phyloP scores from a whole-genome alignment of 768 basidiomycete genomes.

The Sporobolomyces roseus region DNA sequence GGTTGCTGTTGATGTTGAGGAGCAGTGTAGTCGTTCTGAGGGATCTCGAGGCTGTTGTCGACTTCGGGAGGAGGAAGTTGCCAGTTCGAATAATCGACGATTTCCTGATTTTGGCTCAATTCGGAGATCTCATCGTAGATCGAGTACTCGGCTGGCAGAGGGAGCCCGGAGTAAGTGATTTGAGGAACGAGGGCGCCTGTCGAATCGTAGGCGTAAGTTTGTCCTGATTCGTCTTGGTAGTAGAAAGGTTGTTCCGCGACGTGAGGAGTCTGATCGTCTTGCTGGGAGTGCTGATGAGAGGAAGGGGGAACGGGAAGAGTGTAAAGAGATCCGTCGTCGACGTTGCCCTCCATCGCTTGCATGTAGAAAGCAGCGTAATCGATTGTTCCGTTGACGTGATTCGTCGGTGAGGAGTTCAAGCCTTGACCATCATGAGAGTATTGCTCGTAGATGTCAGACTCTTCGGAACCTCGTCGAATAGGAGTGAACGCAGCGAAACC shows the following conservation, averaged over 20 bases:
- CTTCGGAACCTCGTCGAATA: neutral
- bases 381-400: constrained; percentile 5
- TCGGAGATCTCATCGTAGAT: neutral
- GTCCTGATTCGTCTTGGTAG: constrained; percentile 14
- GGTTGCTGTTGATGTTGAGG: neutral
- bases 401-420: constrained; percentile 1
- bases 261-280: neutral
- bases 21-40: neutral
- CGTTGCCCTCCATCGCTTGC: constrained; percentile 7
- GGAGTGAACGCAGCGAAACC: constrained; percentile 11
- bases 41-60: constrained; percentile 12
- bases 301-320: constrained; percentile 6
- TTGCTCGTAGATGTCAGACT: constrained; percentile 13
- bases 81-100: constrained; percentile 11
- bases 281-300: neutral
- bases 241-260: neutral
- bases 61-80: constrained; percentile 18
- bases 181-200: constrained; percentile 10
- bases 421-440: neutral
- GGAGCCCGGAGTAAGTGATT: constrained; percentile 2
- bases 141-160: neutral
- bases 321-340: constrained; percentile 11
- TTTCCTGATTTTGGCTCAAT: neutral
- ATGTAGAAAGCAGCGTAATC: constrained; percentile 13
- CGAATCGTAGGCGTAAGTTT: constrained; percentile 14